Evolutionary conservation across 1,284 basidiomycete species (phyloP).

Genomic region (Malassezia caprae): DNA sequence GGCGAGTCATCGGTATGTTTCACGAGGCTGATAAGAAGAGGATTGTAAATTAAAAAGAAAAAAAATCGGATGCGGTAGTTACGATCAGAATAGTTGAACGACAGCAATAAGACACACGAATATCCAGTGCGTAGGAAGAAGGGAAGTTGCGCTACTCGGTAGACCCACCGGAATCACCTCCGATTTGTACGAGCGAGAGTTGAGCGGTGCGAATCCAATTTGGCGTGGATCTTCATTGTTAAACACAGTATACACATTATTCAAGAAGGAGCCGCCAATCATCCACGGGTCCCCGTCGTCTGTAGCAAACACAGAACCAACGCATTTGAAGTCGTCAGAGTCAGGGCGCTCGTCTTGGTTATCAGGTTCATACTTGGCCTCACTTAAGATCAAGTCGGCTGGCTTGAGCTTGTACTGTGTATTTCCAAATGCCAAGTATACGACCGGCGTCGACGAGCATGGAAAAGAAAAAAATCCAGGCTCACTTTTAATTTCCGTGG

Average conservation of each 20-base stretch:
- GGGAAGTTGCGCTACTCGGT: not conserved
- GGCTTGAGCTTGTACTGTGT: constrained; percentile 26
- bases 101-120: not conserved
- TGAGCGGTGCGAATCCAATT: constrained; percentile 33
- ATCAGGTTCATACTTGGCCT: not conserved
- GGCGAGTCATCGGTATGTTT: constrained; percentile 17
- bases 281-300: constrained; percentile 29
- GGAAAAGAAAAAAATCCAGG: constrained; percentile 39
- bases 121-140: not conserved
- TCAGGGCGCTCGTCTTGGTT: constrained; percentile 17
- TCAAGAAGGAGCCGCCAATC: constrained; percentile 39
- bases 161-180: not conserved
- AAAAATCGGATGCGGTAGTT: not conserved
- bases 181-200: not conserved
- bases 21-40: not conserved
- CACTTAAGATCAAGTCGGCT: constrained; percentile 19
- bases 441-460: constrained; percentile 21
- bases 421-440: constrained; percentile 30
- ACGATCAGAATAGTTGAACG: not conserved
- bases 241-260: constrained; percentile 36
- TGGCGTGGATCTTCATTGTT: constrained; percentile 15
- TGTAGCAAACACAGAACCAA: constrained; percentile 32
- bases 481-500: constrained; percentile 12
- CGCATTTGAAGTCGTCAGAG: constrained; percentile 18
- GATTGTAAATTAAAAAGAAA: not conserved